Evolutionary conservation across 306 rosid genomes (phyloP).

Genomic region (Malus orientalis): DNA sequence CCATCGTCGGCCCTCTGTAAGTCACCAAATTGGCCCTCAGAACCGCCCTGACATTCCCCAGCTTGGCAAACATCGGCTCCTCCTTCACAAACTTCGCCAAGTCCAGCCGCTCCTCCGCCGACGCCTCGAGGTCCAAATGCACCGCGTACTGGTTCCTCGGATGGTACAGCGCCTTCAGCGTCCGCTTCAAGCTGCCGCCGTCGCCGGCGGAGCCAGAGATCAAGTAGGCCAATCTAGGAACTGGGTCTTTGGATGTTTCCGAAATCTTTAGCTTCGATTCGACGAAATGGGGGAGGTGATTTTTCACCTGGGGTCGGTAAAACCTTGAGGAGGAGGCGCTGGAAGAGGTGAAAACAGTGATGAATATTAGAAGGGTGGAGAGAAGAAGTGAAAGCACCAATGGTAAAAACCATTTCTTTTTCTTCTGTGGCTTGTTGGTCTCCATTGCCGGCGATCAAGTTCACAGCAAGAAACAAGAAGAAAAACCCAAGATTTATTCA

Average conservation of each 20-base stretch:
- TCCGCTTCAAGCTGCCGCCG: constrained; percentile 55
- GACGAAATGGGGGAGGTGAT: constrained; percentile 34
- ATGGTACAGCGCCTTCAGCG: constrained; percentile 61
- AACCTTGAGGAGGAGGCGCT: constrained; percentile 12
- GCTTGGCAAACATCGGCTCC: constrained; percentile 37
- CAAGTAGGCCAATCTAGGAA: constrained; percentile 66
- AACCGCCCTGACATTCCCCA: constrained; percentile 52
- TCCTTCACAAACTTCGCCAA: constrained; percentile 41
- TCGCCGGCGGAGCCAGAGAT: constrained; percentile 76
- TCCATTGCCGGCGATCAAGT: constrained; percentile 26
- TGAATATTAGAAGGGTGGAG: constrained; percentile 26
- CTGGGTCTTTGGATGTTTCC: constrained; percentile 17
- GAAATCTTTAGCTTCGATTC: constrained; percentile 44
- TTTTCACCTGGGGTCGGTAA: constrained; percentile 14
- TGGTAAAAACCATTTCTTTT: constrained; percentile 45
- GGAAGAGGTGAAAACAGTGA: constrained; percentile 28
- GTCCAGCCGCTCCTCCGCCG: constrained; percentile 47
- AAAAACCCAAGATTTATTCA: background rate
- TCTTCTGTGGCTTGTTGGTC: constrained; percentile 35
- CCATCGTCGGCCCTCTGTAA: constrained; percentile 70
- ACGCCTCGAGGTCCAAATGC: constrained; percentile 69
- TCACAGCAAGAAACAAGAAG: background rate
- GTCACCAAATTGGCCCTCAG: constrained; percentile 67
- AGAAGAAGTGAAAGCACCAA: constrained; percentile 26
- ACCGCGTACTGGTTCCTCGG: constrained; percentile 61